Conservation (phyloP, 2,329 filamentous ascomycete species). For the Venturia oleaginea region DNA sequence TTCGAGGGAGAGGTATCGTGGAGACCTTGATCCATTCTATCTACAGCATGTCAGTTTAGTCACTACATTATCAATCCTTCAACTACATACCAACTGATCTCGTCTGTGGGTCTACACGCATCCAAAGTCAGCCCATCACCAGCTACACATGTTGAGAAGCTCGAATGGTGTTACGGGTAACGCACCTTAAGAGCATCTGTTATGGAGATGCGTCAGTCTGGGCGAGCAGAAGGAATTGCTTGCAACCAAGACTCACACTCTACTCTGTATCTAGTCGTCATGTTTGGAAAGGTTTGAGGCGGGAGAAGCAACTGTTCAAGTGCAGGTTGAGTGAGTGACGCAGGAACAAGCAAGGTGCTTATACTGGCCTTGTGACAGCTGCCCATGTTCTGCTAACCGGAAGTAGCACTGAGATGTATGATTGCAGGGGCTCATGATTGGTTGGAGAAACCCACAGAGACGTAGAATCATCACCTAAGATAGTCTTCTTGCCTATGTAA, state of each 20-base stretch:
- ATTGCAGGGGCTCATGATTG: background rate
- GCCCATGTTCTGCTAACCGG: background rate
- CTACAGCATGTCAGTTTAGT: conserved; percentile 23
- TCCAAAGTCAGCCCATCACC: conserved; percentile 2
- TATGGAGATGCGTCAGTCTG: conserved; percentile 9
- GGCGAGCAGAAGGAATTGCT: background rate
- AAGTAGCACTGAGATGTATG: background rate
- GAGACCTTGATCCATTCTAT: conserved; percentile 84
- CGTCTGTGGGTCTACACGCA: conserved; percentile 67
- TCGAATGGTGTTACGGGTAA: conserved; percentile 13
- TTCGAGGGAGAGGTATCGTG: background rate
- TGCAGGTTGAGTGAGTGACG: background rate
- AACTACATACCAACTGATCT: conserved; percentile 73
- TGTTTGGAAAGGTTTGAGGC: conserved; percentile 13
- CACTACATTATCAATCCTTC: background rate
- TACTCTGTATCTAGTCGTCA: conserved; percentile 35
- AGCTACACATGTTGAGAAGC: conserved; percentile 18
- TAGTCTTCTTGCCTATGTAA: too few species aligned
- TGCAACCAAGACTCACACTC: conserved; percentile 25
- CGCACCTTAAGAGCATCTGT: conserved; percentile 56
- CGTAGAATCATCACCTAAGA: too few species aligned
- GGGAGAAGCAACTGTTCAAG: background rate
- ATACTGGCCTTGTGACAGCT: background rate
- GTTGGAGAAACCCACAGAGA: too few species aligned
- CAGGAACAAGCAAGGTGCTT: background rate